These are phyloP conservation scores for Debaryomycetaceae sp. DNA, from an alignment of 1,139 yeast genomes.

Conservation along the genomic window DNA sequence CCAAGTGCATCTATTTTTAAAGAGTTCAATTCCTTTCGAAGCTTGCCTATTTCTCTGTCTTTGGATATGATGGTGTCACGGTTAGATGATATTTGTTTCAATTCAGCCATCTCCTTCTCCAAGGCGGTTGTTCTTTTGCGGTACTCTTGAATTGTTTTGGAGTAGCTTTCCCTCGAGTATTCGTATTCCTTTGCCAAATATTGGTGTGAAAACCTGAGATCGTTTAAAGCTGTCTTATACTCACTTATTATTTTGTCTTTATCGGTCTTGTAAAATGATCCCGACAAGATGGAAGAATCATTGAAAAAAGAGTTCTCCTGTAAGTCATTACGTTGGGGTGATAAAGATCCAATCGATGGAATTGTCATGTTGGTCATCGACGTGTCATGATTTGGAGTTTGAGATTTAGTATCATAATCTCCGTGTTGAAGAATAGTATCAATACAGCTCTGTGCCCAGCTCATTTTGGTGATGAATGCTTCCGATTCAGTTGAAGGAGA, in stretches of 20 bases:
- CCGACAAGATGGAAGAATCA: conserved; percentile 26
- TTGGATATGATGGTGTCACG: conserved; percentile 26
- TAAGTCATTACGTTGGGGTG: conserved; percentile 9
- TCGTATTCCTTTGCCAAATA: conserved; percentile 60
- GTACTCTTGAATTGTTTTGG: conserved; percentile 46
- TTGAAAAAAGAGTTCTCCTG: conserved; percentile 17
- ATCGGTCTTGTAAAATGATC: conserved; percentile 16
- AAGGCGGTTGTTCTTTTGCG: conserved; percentile 41
- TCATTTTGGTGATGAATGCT: conserved; percentile 28
- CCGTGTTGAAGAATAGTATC: conserved; percentile 27
- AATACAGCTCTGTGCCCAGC: conserved; percentile 57
- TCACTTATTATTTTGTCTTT: conserved; percentile 32
- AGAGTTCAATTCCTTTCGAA: conserved; percentile 47
- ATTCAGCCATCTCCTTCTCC: conserved; percentile 41
- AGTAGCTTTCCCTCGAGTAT: conserved; percentile 49
- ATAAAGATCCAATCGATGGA: conserved; percentile 12
- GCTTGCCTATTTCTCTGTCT: conserved; percentile 42
- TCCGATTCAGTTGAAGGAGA: conserved; percentile 21
- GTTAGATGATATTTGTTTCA: conserved; percentile 12
- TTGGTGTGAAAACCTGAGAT: conserved; percentile 61
- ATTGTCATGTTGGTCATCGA: conserved; percentile 10
- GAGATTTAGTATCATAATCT: conserved; percentile 1
- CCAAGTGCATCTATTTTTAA: conserved; percentile 51
- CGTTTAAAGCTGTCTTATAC: conserved; percentile 55
- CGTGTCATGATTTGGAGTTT: conserved; percentile 8